phyloP scores from a whole-genome alignment of 1,139 yeast species.

The Geotrichum histeridarum region DNA sequence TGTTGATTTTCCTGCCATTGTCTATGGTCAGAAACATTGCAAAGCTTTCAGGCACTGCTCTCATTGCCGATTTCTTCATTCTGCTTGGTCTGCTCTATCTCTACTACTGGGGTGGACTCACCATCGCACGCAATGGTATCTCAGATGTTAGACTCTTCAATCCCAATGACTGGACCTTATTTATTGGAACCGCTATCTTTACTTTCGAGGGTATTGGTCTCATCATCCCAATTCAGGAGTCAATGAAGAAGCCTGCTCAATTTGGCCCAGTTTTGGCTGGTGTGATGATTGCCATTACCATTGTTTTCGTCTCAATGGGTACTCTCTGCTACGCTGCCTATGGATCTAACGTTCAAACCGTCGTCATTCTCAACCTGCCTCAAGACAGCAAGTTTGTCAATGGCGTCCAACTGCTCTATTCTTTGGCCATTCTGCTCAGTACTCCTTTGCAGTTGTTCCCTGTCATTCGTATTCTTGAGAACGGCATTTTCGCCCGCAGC shows the following conservation, averaged over 20 bases:
- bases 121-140: conserved; percentile 51
- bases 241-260: conserved; percentile 77
- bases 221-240: conserved; percentile 88
- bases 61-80: conserved; percentile 83
- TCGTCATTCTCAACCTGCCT: conserved; percentile 81
- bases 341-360: conserved; percentile 78
- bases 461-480: conserved; percentile 73
- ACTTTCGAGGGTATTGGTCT: conserved; percentile 96
- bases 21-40: conserved; percentile 85
- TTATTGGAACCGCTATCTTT: conserved; percentile 92
- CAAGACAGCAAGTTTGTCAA: conserved; percentile 59
- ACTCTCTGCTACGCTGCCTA: conserved; percentile 77
- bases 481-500: conserved; percentile 52
- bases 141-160: conserved; percentile 64
- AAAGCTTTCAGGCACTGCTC: conserved; percentile 78
- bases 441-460: conserved; percentile 93
- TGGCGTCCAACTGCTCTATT: conserved; percentile 71
- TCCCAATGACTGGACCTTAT: conserved; percentile 66
- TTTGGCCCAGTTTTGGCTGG: conserved; percentile 64
- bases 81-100: conserved; percentile 78
- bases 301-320: conserved; percentile 74
- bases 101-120: conserved; percentile 60
- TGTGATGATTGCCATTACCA: conserved; percentile 72
- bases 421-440: conserved; percentile 79
- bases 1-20: conserved; percentile 69